phyloP scores from a whole-genome alignment of 495 filamentous ascomycete species.

The Penicillium chermesinum region DNA sequence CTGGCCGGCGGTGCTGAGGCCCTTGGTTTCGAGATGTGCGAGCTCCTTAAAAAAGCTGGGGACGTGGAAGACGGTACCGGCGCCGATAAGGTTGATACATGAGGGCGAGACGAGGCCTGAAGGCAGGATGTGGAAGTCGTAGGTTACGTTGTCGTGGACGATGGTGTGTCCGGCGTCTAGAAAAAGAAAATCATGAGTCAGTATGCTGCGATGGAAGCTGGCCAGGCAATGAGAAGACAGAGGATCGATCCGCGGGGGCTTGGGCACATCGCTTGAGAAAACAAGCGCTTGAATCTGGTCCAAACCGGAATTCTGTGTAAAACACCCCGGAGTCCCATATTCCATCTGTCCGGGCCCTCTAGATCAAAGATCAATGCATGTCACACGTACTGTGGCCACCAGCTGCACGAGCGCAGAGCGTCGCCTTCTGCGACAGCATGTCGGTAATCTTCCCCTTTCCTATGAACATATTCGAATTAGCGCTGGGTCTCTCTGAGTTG shows the following conservation, averaged over 20 bases:
- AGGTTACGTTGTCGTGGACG: conserved; percentile 55
- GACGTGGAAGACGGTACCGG: conserved; percentile 79
- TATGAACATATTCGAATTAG: conserved; percentile 8
- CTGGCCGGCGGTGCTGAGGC: conserved; percentile 55
- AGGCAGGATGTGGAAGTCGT: conserved; percentile 70
- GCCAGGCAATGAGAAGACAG: background rate
- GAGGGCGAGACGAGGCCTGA: conserved; percentile 70
- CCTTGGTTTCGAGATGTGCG: conserved; percentile 62
- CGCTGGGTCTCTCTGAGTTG: background rate
- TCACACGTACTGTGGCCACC: conserved; percentile 58
- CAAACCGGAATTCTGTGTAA: background rate
- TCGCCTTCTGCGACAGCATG: conserved; percentile 53
- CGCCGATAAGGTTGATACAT: conserved; percentile 79
- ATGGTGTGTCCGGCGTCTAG: conserved; percentile 53
- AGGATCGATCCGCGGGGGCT: background rate
- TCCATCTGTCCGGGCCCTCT: background rate
- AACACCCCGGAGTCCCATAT: background rate
- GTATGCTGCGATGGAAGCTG: conserved; percentile 6
- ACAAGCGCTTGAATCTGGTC: background rate
- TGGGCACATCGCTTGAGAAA: background rate
- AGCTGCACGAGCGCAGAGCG: conserved; percentile 57
- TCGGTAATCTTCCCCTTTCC: conserved; percentile 70
- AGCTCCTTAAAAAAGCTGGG: conserved; percentile 87
- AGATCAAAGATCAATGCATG: background rate
- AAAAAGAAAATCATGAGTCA: conserved; percentile 8